Evolutionary conservation across 768 basidiomycete species (phyloP), one percentile per base, ranked within the genome.

Genomic region (Suillus sp.): DNA sequence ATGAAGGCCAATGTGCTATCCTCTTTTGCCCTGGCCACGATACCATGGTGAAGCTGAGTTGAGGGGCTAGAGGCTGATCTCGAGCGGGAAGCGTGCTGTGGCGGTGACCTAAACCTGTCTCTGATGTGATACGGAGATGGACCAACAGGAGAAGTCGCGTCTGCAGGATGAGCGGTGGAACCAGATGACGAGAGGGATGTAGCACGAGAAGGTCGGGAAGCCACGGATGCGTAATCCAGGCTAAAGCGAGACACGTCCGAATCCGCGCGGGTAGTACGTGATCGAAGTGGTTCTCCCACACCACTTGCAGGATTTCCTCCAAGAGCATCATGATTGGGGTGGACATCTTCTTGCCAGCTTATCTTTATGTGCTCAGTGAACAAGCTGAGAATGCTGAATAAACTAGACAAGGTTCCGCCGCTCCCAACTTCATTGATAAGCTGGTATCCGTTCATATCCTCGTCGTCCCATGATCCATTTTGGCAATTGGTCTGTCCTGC

Each of bases 1-100:
- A 99, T 99, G 11, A 99, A 96, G n/a, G 96, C 97, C 22, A 99
- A 79, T 2, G 97, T 99, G 5, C 92, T 92, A 70, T 99, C 97
- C 60, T 93, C 91, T 5, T 90, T 90, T 8, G 97, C 97, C 42
- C 96, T 83, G n/a, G 95, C 96, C 25, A 99, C 87, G 5, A 91
- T 87, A 5, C 91, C 91, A 69, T 87, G 84, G 69, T 86, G 85
- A 50, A 81, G 70, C 53, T 80, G 78, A 50, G 68, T 64, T 37
- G 60, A 68, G 1, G 61, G 68, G 35, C 60, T 59, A 11, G 72
- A 77, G 22, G 71, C 68, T 32, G 74, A 74, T 47, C 22, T 71
- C 20, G 63, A 65, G 27, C 64, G 72, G 20, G 74, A 71, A 22
- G 68, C 64, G 20, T 60, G 65, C 53, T 66, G 66, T 47, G 70